Evolutionary conservation across 805 yeast species (phyloP).

Genomic region (Ogataea naganishii): DNA sequence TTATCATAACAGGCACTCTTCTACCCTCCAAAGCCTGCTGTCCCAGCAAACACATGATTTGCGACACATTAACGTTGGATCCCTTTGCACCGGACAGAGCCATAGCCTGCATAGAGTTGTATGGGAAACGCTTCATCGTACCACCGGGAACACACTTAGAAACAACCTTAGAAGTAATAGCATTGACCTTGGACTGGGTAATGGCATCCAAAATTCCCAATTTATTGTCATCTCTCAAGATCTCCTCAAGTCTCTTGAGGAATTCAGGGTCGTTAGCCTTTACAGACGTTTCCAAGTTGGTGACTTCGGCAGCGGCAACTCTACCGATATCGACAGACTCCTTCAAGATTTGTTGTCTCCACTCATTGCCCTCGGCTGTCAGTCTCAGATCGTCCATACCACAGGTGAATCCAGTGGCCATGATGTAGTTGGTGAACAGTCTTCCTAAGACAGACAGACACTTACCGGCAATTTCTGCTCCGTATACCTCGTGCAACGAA

Average conservation of each 20-base stretch:
- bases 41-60: slow-evolving; percentile 97
- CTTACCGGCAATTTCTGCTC: slow-evolving; percentile 84
- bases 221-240: slow-evolving; percentile 86
- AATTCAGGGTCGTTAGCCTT: slow-evolving; percentile 59
- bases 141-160: slow-evolving; percentile 93
- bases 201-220: slow-evolving; percentile 93
- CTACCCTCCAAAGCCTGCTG: slow-evolving; percentile 99
- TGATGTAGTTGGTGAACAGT: slow-evolving; percentile 87
- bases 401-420: slow-evolving; percentile 92
- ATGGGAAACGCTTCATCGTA: slow-evolving; percentile 90
- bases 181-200: slow-evolving; percentile 84
- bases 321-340: slow-evolving; percentile 79
- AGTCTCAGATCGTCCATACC: slow-evolving; percentile 98
- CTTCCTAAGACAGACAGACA: slow-evolving; percentile 89
- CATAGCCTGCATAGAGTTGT: slow-evolving; percentile 98
- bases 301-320: slow-evolving; percentile 89
- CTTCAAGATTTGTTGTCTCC: slow-evolving; percentile 78
- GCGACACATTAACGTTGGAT: slow-evolving; percentile 95
- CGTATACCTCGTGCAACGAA: slow-evolving; percentile 92
- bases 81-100: slow-evolving; percentile 99
- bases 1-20: slow-evolving; percentile 98
- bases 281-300: slow-evolving; percentile 58
- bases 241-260: slow-evolving; percentile 83
- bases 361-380: slow-evolving; percentile 81
- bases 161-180: slow-evolving; percentile 91